Evolutionary conservation across 345 rosid genomes (phyloP).

Genomic region (Raphanus sativus): DNA sequence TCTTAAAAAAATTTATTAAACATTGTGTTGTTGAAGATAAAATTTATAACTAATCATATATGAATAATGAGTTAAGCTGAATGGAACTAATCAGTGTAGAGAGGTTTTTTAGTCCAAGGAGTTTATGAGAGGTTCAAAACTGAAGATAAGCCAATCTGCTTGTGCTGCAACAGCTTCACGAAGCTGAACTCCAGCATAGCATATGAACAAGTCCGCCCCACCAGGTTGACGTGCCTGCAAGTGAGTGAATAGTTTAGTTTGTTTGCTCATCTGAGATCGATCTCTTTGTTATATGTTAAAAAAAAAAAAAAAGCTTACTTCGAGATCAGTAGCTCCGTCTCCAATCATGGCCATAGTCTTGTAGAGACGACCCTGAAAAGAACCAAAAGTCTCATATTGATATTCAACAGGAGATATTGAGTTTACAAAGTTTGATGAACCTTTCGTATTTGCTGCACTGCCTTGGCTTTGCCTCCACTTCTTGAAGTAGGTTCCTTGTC

Average conservation of each 20-base stretch:
- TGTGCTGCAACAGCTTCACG: slow-evolving; percentile 81
- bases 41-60: no score
- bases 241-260: slow-evolving; percentile 8
- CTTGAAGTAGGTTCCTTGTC: slow-evolving; percentile 87
- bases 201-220: slow-evolving; percentile 82
- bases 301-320: slow-evolving; percentile 46
- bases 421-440: slow-evolving; percentile 37
- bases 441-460: slow-evolving; percentile 83
- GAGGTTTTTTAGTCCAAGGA: slow-evolving; percentile 43
- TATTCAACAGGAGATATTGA: slow-evolving; percentile 9
- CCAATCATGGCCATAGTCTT: slow-evolving; percentile 88
- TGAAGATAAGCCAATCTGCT: slow-evolving; percentile 87
- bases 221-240: slow-evolving; percentile 83
- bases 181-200: slow-evolving; percentile 84
- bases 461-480: slow-evolving; percentile 94
- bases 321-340: slow-evolving; percentile 98
- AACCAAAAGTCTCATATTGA: slow-evolving; percentile 7
- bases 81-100: slow-evolving; percentile 1
- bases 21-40: no score
- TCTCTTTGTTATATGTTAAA: neutral
- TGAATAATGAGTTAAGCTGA: neutral
- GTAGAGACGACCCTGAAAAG: slow-evolving; percentile 63
- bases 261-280: slow-evolving; percentile 2
- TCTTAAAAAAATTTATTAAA: no score
- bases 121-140: slow-evolving; percentile 58